Evolutionary conservation across 2,329 filamentous ascomycete species (phyloP), one percentile per base, ranked within the genome.

Genomic region (Nannizzia gypsea): DNA sequence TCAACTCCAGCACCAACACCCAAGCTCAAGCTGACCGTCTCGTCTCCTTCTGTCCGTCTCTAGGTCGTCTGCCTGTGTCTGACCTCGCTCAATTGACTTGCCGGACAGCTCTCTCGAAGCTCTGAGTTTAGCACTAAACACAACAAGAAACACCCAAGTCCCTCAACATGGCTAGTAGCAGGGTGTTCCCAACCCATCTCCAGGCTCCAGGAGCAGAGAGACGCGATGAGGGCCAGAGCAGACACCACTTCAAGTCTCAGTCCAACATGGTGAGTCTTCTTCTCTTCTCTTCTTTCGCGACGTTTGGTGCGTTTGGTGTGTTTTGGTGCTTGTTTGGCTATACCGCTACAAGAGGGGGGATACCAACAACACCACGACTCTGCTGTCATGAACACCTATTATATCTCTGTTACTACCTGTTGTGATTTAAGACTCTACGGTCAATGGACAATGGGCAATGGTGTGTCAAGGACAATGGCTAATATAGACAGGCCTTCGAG

Each of bases 121-220:
- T 46, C 22, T 9, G 26, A 24, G 22, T 17, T 20, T 54, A 36
- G 8, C 28, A 26, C n/a, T 34, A 31, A 26, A n/a, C n/a, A n/a
- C n/a, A n/a, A n/a, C n/a, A n/a, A n/a, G n/a, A n/a, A 54, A 42
- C 15, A 15, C 38, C n/a, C n/a, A 15, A 5, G 15, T 26, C 13
- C 15, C 8, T 58, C 67, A 78, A 67, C 68, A 92, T 92, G 87
- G 85, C 88, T 65, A 80, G 48, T 20, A 26, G 83, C 70, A 90
- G 83, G 76, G 88, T 89, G 65, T 79, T 96, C 68, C 90, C 91
- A 65, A 81, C 88, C 48, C 92, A 95, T 80, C 82, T 96, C 69
- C 92, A 72, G 60, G 71, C 74, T 55, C 81, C 85, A 63, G 75
- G 76, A 62, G 68, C 69, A 40, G 66, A 67, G 61, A 65, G 69